These are phyloP conservation scores for Rhodomyrtus psidioides DNA, from an alignment of 441 rosid genomes.

Conservation along the genomic window DNA sequence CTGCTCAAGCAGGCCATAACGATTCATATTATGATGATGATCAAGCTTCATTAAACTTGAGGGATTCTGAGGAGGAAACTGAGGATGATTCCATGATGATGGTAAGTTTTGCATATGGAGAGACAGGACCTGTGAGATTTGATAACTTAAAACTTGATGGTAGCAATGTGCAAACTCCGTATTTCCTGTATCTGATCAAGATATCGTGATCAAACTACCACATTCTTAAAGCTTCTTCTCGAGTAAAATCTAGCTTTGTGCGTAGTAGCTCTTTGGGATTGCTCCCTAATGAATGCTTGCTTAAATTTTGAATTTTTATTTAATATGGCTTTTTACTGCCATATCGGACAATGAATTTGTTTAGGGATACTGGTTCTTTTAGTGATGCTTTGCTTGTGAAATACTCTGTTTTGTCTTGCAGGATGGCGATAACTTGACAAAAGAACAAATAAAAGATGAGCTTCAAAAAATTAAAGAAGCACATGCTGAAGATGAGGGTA, in stretches of 20 bases:
- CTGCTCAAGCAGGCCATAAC: conserved; percentile 23
- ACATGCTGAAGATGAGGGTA: conserved; percentile 94
- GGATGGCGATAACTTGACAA: conserved; percentile 82
- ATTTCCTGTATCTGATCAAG: not conserved
- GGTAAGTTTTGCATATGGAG: conserved; percentile 26
- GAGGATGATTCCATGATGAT: conserved; percentile 78
- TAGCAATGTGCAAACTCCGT: not conserved
- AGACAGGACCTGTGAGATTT: not conserved
- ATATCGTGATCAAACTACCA: not conserved
- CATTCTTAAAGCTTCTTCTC: not conserved
- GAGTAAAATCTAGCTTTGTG: not conserved
- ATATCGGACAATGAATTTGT: not conserved
- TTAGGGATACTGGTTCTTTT: not conserved
- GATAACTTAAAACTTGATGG: not conserved
- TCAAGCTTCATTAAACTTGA: conserved; percentile 44
- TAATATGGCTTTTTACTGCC: not conserved
- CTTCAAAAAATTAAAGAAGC: conserved; percentile 77
- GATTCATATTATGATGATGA: conserved; percentile 57
- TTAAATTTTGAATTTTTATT: not conserved
- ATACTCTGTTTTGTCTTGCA: conserved; percentile 24
- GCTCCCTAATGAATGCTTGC: not conserved
- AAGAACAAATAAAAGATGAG: conserved; percentile 76
- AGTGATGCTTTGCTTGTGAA: not conserved
- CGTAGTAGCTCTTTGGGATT: not conserved
- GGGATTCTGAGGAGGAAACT: conserved; percentile 70